Conservation (phyloP, 345 rosid genomes). For the Anastatica hierochuntica region DNA sequence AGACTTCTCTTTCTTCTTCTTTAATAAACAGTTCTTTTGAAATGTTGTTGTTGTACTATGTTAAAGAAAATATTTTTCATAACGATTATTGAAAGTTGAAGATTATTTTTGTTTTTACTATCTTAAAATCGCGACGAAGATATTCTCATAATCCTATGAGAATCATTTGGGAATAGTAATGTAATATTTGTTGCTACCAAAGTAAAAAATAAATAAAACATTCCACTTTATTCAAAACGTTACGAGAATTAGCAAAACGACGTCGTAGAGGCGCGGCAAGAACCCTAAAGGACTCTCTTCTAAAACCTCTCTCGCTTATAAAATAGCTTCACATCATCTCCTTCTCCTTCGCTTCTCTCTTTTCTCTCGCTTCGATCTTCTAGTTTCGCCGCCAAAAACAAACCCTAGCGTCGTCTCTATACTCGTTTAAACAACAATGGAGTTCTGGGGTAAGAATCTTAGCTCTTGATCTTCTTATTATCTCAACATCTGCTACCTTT, state of each 20-base stretch:
- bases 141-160: no score
- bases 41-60: constrained; percentile 5
- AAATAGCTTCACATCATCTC: background rate
- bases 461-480: background rate
- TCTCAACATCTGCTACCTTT: background rate
- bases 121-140: no score
- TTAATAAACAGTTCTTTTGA: constrained; percentile 6
- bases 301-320: background rate
- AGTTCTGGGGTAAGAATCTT: background rate
- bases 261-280: background rate
- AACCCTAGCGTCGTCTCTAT: background rate
- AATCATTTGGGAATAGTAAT: no score
- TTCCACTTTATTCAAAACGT: background rate
- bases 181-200: no score
- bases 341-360: background rate
- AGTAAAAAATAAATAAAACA: no score
- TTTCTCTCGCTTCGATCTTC: no score
- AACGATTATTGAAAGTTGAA: no score
- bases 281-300: background rate
- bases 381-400: background rate
- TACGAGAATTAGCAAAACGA: background rate
- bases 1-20: background rate
- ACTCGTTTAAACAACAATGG: background rate
- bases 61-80: no score
- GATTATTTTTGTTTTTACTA: no score